Evolutionary conservation across 768 basidiomycete species (phyloP), one percentile per base, ranked within the genome.

Genomic region (Pulveroboletus ravenelii): DNA sequence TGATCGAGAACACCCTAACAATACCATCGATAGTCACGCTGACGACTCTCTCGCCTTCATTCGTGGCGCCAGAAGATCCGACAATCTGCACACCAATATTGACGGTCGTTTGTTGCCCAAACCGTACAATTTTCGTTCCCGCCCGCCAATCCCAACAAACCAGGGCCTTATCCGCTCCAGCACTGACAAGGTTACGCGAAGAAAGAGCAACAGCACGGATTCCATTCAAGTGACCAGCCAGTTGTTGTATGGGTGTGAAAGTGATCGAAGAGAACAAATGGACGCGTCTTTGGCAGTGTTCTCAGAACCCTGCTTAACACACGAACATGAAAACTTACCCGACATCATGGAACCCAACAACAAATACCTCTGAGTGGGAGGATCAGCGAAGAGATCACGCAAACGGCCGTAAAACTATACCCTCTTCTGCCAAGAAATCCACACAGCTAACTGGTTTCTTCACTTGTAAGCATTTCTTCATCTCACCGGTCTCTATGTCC

Each of bases 91-190:
- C 88, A 9, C 92, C 93, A 45, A 93, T 88, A 61, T 90, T 92
- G 57, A 92, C 80, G 7, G 90, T 94, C 10, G 90, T 94, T 71
- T 93, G 91, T 64, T 95, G 93, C 1, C 92, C 93, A 58, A 93
- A 94, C 15, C 90, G 74, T 34, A 92, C 87, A 42, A 93, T 85
- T 74, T 94, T 95, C 10, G 82, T 84, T 12, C 93, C 93, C 0
- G 85, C 77, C 5, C 91, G 79, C 89, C 89, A 91, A 67, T 92
- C 88, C 89, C 89, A 93, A 59, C 87, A 89, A 13, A 94, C 91
- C 18, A 84, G 67, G 1, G 79, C 82, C 60, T 85, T 84, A 56
- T 85, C 71, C 63, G 85, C 65, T 68, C 92, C 75, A 0, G 93
- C 93, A 2, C 89, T 91, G 27, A 94, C 90, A 14, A 93, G 81